These are phyloP conservation scores for Epichloe amarillans DNA, from an alignment of 2,329 filamentous ascomycete species.

Conservation along the genomic window DNA sequence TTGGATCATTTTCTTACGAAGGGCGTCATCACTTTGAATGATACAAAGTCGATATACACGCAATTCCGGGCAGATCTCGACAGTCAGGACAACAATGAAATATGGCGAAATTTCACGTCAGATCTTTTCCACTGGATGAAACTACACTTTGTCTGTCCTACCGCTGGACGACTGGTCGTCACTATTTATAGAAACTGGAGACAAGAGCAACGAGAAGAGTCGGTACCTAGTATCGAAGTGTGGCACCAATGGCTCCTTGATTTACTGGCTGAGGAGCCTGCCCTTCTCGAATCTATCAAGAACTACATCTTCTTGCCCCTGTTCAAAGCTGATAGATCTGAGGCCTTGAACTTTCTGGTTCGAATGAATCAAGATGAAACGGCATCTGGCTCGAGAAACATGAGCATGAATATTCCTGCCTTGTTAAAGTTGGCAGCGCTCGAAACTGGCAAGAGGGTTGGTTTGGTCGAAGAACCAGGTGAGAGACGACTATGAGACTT, in stretches of 20 bases:
- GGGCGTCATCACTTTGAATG: slow-evolving; percentile 34
- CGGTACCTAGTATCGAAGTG: slow-evolving; percentile 21
- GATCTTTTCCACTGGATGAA: slow-evolving; percentile 42
- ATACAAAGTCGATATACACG: slow-evolving; percentile 31
- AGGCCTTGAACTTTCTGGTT: slow-evolving; percentile 44
- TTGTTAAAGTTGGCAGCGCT: slow-evolving; percentile 53
- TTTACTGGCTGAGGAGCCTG: slow-evolving; percentile 33
- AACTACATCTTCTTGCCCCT: slow-evolving; percentile 50
- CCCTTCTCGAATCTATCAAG: slow-evolving; percentile 48
- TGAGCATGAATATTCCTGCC: slow-evolving; percentile 37
- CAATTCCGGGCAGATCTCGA: slow-evolving; percentile 18
- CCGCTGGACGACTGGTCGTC: slow-evolving; percentile 48
- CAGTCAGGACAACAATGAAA: slow-evolving; percentile 9
- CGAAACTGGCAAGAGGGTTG: slow-evolving; percentile 56
- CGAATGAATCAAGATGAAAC: slow-evolving; percentile 38
- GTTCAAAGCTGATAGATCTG: slow-evolving; percentile 42
- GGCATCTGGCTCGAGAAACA: slow-evolving; percentile 29
- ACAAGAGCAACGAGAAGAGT: slow-evolving; percentile 14
- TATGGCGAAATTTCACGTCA: slow-evolving; percentile 38
- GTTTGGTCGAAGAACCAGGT: slow-evolving; percentile 56
- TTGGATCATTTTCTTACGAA: slow-evolving; percentile 54
- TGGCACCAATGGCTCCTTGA: slow-evolving; percentile 46
- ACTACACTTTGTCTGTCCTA: slow-evolving; percentile 43
- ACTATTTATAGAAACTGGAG: slow-evolving; percentile 38
- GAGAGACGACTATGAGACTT: slow-evolving; percentile 6